Conservation (phyloP, 129 eudicot genomes). For the Centella asiatica region DNA sequence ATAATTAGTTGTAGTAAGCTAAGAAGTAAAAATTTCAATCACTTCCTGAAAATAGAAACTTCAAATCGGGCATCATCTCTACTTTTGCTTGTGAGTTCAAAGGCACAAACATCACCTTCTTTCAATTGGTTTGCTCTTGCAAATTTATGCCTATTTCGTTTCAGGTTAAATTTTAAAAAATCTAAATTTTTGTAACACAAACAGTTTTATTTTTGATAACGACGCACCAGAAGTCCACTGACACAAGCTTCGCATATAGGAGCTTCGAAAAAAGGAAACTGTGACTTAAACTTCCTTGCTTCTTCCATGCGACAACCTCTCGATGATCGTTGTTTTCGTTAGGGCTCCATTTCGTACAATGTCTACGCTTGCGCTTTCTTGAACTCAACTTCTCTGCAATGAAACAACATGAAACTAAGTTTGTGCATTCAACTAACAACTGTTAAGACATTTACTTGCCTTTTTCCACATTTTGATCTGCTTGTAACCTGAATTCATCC, state of each 20-base stretch:
- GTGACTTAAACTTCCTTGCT: background rate
- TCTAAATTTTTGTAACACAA: too few relatives aligned
- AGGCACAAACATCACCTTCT: too few relatives aligned
- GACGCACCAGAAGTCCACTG: background rate
- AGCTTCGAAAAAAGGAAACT: background rate
- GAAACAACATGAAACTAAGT: background rate
- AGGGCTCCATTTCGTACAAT: background rate
- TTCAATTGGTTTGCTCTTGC: too few relatives aligned
- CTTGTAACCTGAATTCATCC: background rate
- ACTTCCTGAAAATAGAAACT: too few relatives aligned
- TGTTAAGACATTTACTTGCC: background rate
- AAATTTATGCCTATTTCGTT: too few relatives aligned
- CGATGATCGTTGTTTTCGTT: background rate
- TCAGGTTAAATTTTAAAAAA: too few relatives aligned
- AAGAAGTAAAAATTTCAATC: too few relatives aligned
- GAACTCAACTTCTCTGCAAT: background rate
- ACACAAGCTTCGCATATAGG: background rate
- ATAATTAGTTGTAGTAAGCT: too few relatives aligned
- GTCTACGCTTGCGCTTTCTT: background rate
- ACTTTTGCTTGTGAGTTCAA: too few relatives aligned
- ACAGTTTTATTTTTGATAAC: too few relatives aligned
- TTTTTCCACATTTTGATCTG: too few relatives aligned
- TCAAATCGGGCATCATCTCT: too few relatives aligned
- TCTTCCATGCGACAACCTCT: background rate
- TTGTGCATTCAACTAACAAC: background rate